Evolutionary conservation across 2,329 filamentous ascomycete genomes (phyloP).

Genomic region (Mycosphaerelloides madeirae): DNA sequence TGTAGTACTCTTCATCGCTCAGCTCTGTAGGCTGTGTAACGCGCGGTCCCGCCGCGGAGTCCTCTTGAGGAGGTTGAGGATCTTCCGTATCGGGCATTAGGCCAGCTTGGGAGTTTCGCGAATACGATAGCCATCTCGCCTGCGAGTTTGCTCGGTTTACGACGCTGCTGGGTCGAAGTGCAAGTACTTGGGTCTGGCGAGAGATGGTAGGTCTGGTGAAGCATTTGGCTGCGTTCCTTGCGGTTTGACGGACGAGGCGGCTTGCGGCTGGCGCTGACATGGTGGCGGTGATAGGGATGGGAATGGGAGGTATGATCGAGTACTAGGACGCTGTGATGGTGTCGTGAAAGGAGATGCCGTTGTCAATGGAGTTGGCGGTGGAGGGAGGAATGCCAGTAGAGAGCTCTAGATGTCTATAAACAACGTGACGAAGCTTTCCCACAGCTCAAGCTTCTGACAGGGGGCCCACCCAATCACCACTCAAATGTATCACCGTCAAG

Average conservation of each 20-base stretch:
- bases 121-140: conserved; percentile 20
- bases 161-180: conserved; percentile 6
- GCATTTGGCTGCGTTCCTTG: conserved; percentile 18
- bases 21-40: conserved; percentile 57
- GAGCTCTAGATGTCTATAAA: too few relatives aligned
- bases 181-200: conserved; percentile 4
- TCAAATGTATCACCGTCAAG: too few relatives aligned
- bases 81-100: conserved; percentile 42
- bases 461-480: too few relatives aligned
- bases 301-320: background rate
- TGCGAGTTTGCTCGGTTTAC: conserved; percentile 9
- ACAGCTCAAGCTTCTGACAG: too few relatives aligned
- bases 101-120: conserved; percentile 22
- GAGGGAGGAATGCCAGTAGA: too few relatives aligned
- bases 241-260: conserved; percentile 21
- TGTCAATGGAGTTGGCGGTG: too few relatives aligned
- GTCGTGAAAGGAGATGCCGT: too few relatives aligned
- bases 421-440: too few relatives aligned
- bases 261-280: conserved; percentile 25
- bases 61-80: conserved; percentile 35
- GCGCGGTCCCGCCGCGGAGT: conserved; percentile 30
- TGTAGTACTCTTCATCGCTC: conserved; percentile 67
- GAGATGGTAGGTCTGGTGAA: conserved; percentile 12
- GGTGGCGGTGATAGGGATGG: conserved; percentile 1
- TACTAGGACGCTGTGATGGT: too few relatives aligned